Conservation (phyloP, 345 rosid species). For the Abelmoschus esculentus region DNA sequence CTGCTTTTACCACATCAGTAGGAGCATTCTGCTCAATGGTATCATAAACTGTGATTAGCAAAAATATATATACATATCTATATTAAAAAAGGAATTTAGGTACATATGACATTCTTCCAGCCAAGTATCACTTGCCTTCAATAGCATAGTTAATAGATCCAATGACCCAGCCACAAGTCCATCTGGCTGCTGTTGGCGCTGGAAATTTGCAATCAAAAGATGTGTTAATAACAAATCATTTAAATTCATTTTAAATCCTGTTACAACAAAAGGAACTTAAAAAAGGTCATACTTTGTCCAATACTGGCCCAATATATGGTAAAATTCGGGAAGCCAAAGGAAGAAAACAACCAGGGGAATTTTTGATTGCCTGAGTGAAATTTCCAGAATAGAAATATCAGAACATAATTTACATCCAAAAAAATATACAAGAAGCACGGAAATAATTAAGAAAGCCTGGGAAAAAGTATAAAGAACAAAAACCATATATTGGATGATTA, state of each 20-base stretch:
- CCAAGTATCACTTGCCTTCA: constrained; percentile 64
- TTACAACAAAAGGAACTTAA: background rate
- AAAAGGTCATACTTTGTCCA: constrained; percentile 47
- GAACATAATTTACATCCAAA: background rate
- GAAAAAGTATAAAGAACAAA: background rate
- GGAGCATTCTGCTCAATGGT: constrained; percentile 72
- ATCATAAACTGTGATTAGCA: constrained; percentile 45
- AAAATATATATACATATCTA: constrained; percentile 16
- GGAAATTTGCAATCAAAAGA: constrained; percentile 29
- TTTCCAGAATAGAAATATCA: constrained; percentile 12
- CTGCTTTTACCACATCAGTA: constrained; percentile 56
- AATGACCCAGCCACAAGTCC: constrained; percentile 83
- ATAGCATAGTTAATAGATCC: constrained; percentile 83
- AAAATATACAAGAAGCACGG: background rate
- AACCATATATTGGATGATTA: background rate
- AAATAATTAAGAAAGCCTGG: background rate
- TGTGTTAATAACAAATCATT: constrained; percentile 21
- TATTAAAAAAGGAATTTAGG: background rate
- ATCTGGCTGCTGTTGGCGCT: constrained; percentile 85
- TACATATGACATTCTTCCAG: constrained; percentile 7
- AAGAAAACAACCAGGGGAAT: constrained; percentile 66
- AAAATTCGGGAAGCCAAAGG: constrained; percentile 73
- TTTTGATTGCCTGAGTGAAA: constrained; percentile 59
- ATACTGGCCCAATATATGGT: constrained; percentile 65
- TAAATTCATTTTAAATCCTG: background rate